Percentiles rank a stretch among this genome's conserved stretches.
These are phyloP conservation scores for Malbranchea cinnamomea DNA, from an alignment of 2,329 filamentous ascomycete genomes.

Conservation along the genomic window DNA sequence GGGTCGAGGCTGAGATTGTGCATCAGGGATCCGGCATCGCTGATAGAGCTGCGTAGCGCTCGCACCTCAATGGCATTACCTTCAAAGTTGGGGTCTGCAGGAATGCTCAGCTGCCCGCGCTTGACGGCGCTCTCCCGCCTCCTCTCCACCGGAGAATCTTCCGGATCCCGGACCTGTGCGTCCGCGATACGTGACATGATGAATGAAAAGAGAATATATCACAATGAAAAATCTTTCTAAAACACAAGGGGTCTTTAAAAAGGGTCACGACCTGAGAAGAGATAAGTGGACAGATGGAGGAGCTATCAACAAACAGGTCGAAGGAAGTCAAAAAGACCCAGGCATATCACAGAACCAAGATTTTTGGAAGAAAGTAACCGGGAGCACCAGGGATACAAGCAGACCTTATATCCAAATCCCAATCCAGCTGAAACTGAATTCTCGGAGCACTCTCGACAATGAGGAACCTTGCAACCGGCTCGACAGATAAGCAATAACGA, in stretches of 20 bases:
- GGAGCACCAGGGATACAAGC: neutral
- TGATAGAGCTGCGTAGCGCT: conserved; percentile 51
- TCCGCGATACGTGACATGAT: conserved; percentile 5
- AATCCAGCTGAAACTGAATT: too few relatives aligned
- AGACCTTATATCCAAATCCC: too few relatives aligned
- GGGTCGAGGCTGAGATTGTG: conserved; percentile 55
- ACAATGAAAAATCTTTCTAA: neutral
- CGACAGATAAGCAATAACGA: too few relatives aligned
- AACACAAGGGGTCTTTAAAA: neutral
- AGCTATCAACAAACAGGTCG: neutral
- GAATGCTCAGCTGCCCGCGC: conserved; percentile 21
- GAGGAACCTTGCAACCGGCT: too few relatives aligned
- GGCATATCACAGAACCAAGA: neutral
- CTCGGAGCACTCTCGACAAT: too few relatives aligned
- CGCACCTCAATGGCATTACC: conserved; percentile 52
- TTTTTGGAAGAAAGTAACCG: neutral
- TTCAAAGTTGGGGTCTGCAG: conserved; percentile 26
- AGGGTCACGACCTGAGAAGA: neutral
- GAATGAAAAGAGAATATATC: neutral
- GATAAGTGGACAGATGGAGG: conserved; percentile 1
- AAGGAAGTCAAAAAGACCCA: too few relatives aligned
- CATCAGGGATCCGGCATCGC: conserved; percentile 55
- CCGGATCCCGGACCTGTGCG: neutral
- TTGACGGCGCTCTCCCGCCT: conserved; percentile 6
- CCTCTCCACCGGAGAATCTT: conserved; percentile 5